Percentiles rank a stretch among this genome's conserved stretches.
These are phyloP conservation scores for Trichoderma pleuroti DNA, from an alignment of 2,329 filamentous ascomycete species.

Conservation along the genomic window DNA sequence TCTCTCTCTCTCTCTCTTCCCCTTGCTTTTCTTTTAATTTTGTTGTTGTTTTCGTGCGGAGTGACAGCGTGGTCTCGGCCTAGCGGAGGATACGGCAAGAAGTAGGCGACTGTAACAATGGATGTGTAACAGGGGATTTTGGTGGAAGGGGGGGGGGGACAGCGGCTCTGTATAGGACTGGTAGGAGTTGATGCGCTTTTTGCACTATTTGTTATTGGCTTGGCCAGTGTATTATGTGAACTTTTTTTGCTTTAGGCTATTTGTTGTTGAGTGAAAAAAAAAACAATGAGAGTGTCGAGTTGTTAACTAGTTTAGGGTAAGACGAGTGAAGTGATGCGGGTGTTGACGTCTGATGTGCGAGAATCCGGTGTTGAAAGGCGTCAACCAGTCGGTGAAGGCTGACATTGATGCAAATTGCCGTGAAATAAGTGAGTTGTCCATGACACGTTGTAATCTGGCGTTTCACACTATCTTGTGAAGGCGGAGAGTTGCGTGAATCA, in stretches of 20 bases:
- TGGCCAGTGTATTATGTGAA: not conserved
- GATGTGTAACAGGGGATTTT: not conserved
- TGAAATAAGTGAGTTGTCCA: not conserved
- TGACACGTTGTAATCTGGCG: not conserved
- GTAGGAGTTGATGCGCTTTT: not conserved
- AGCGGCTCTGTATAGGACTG: not conserved
- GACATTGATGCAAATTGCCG: not conserved
- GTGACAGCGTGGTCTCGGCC: not conserved
- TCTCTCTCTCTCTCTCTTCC: not conserved
- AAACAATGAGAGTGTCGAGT: not conserved
- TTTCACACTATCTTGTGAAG: not conserved
- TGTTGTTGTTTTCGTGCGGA: not conserved
- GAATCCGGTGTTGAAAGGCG: not conserved
- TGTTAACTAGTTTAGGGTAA: not conserved
- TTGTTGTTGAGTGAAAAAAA: not conserved
- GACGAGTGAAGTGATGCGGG: not conserved
- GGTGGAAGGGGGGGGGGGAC: not conserved
- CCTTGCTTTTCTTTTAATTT: not conserved
- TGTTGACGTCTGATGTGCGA: not conserved
- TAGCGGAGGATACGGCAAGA: not conserved
- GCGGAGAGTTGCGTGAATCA: not conserved
- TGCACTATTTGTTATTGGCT: not conserved
- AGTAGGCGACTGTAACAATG: not conserved
- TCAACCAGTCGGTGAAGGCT: not conserved
- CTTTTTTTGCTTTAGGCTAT: not conserved